Conservation (phyloP, 2,329 filamentous ascomycete genomes). For the Cyclaneusma minus region DNA sequence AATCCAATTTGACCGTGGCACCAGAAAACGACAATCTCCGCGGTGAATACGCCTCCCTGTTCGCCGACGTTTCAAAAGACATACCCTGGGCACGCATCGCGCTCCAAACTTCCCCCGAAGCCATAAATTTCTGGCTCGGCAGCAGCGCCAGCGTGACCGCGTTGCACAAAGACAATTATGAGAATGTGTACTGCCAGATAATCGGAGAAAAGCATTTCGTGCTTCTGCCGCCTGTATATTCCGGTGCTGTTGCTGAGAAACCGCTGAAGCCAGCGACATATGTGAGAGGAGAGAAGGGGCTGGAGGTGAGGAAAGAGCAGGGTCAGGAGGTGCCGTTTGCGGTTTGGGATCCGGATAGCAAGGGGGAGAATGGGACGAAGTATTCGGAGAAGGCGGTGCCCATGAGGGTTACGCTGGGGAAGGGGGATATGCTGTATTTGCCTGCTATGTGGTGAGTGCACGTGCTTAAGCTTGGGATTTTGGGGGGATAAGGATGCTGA, state of each 20-base stretch:
- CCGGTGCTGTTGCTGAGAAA: constrained; percentile 53
- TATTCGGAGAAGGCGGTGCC: constrained; percentile 46
- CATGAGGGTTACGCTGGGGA: constrained; percentile 49
- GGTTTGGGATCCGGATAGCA: constrained; percentile 57
- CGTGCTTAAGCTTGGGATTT: neutral
- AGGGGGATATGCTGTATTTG: constrained; percentile 70
- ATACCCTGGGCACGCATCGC: constrained; percentile 63
- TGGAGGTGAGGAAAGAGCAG: constrained; percentile 4
- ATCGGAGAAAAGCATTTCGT: constrained; percentile 60
- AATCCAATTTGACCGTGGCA: too few species aligned
- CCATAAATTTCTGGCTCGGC: constrained; percentile 73
- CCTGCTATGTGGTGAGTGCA: constrained; percentile 59
- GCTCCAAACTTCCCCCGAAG: constrained; percentile 49
- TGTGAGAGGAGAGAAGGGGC: constrained; percentile 8
- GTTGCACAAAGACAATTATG: constrained; percentile 70
- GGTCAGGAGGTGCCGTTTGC: constrained; percentile 46
- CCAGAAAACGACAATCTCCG: constrained; percentile 69
- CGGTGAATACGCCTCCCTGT: constrained; percentile 51
- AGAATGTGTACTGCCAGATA: constrained; percentile 72
- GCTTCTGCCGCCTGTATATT: constrained; percentile 55
- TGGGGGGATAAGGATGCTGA: neutral
- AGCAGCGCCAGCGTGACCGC: constrained; percentile 55
- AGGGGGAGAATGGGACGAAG: constrained; percentile 29
- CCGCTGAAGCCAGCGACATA: constrained; percentile 44
- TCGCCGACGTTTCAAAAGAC: constrained; percentile 42